Evolutionary conservation across 805 yeast species (phyloP).

Genomic region (Tetrapisispora namnaoensis): DNA sequence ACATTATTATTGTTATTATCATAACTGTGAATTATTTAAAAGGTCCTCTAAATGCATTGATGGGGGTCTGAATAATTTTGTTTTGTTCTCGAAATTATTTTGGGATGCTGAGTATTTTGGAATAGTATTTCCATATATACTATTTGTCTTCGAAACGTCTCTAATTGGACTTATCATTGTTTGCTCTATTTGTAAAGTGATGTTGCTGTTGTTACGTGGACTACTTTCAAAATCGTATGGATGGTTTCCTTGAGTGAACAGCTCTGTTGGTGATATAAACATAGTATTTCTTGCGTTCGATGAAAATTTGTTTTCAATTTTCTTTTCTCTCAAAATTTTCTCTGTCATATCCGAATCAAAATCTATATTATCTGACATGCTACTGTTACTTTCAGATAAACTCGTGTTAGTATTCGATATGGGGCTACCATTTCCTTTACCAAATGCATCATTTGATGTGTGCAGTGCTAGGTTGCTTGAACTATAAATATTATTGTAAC

Average conservation of each 20-base stretch:
- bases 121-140: not conserved
- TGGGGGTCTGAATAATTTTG: conserved; percentile 35
- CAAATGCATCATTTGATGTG: too few species aligned
- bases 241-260: conserved; percentile 20
- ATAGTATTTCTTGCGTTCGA: conserved; percentile 25
- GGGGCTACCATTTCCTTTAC: conserved; percentile 2
- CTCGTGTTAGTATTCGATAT: conserved; percentile 13
- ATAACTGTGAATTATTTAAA: conserved; percentile 26
- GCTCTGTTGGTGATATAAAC: conserved; percentile 45
- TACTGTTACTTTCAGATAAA: not conserved
- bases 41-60: conserved; percentile 40
- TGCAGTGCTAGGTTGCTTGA: not conserved
- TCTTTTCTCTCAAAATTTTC: conserved; percentile 13
- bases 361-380: conserved; percentile 5
- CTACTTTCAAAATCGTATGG: not conserved
- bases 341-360: conserved; percentile 19
- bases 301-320: not conserved
- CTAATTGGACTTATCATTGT: conserved; percentile 1
- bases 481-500: conserved; percentile 1
- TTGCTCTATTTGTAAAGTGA: not conserved
- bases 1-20: too few species aligned
- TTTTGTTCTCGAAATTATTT: not conserved
- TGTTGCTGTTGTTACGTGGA: not conserved
- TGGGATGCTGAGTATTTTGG: not conserved
- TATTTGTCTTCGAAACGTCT: not conserved